These are phyloP conservation scores for Pseudogymnoascus pannorum DNA, from an alignment of 2,329 filamentous ascomycete species.

Conservation along the genomic window DNA sequence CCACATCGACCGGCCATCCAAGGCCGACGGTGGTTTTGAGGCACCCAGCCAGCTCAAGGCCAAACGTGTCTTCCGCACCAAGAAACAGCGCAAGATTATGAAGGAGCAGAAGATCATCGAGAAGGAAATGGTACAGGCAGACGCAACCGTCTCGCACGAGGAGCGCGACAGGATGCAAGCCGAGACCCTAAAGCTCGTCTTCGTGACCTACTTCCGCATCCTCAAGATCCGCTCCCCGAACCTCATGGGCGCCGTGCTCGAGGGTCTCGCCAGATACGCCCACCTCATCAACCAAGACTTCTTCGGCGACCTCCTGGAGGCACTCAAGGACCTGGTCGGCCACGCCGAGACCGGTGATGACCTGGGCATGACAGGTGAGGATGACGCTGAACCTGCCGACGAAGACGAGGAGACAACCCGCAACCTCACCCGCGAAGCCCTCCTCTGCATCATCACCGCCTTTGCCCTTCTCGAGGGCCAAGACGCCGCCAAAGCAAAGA, in stretches of 20 bases:
- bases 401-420: slow-evolving; percentile 50
- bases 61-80: slow-evolving; percentile 81
- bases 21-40: slow-evolving; percentile 31
- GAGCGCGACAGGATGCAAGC: slow-evolving; percentile 90
- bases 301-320: slow-evolving; percentile 92
- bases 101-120: slow-evolving; percentile 83
- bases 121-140: slow-evolving; percentile 88
- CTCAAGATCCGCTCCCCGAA: slow-evolving; percentile 73
- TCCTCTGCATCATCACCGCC: slow-evolving; percentile 92
- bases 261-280: slow-evolving; percentile 87
- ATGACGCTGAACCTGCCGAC: slow-evolving; percentile 29
- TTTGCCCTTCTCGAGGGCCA: slow-evolving; percentile 95
- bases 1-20: slow-evolving; percentile 54
- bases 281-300: slow-evolving; percentile 99
- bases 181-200: slow-evolving; percentile 92
- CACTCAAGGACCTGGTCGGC: slow-evolving; percentile 83
- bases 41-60: slow-evolving; percentile 57
- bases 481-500: slow-evolving; percentile 78
- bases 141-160: slow-evolving; percentile 85
- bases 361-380: slow-evolving; percentile 34
- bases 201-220: slow-evolving; percentile 90
- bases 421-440: slow-evolving; percentile 75
- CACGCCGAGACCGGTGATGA: slow-evolving; percentile 56
- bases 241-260: slow-evolving; percentile 94
- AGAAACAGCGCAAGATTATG: slow-evolving; percentile 72